Percentiles rank a stretch among this genome's conserved stretches.
These are phyloP conservation scores for Aspergillus biplanus DNA, from an alignment of 495 filamentous ascomycete genomes.

Conservation along the genomic window DNA sequence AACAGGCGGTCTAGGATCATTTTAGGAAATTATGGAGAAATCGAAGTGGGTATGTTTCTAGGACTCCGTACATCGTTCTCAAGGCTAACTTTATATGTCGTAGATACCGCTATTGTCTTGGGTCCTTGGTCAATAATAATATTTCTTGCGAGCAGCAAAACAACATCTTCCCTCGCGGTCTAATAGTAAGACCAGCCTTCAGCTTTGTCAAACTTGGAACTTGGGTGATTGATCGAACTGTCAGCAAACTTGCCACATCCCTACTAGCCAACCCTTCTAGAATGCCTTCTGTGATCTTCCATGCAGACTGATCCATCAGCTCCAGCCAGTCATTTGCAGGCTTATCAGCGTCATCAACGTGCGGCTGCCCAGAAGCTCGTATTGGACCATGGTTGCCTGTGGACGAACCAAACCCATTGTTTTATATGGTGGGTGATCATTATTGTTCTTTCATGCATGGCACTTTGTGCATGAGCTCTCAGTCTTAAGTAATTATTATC, in stretches of 20 bases:
- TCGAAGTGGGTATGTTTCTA: too few relatives aligned
- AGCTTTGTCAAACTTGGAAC: not conserved
- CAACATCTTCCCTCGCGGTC: too few relatives aligned
- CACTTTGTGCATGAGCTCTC: not conserved
- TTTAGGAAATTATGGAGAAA: not conserved
- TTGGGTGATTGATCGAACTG: not conserved
- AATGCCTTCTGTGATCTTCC: conserved; percentile 26
- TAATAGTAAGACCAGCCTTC: too few relatives aligned
- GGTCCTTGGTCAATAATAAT: too few relatives aligned
- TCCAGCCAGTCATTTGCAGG: conserved; percentile 17
- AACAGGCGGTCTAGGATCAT: not conserved
- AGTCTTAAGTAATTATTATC: not conserved
- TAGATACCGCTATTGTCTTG: too few relatives aligned
- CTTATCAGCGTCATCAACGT: conserved; percentile 13
- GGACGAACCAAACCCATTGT: not conserved
- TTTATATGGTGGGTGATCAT: conserved; percentile 1
- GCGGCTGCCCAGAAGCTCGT: conserved; percentile 24
- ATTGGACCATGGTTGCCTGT: conserved; percentile 10
- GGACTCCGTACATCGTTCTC: too few relatives aligned
- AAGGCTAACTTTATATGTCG: too few relatives aligned
- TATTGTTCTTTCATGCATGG: conserved; percentile 14
- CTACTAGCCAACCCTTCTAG: conserved; percentile 26
- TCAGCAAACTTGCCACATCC: conserved; percentile 11
- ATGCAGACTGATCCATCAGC: conserved; percentile 25
- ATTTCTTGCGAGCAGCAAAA: too few relatives aligned